Evolutionary conservation across 106 monocot genomes (phyloP), one percentile per base, ranked within the genome.

Genomic region (Acorus gramineus): DNA sequence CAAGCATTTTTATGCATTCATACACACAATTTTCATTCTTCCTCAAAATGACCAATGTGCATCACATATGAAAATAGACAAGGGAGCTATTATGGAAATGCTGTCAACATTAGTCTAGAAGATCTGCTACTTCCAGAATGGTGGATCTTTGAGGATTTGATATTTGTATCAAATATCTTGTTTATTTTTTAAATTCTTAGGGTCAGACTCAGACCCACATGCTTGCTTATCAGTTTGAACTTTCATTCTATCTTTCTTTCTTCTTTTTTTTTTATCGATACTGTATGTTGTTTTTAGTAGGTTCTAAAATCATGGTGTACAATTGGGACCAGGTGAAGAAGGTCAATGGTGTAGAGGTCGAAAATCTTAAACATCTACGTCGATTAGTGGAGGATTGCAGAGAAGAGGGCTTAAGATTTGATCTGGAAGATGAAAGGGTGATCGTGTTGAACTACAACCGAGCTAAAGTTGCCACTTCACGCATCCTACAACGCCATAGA

Each of bases 381-480:
- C 9, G 46, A 11, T 77, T 99, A 11, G 89, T 99, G 8, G 92
- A 89, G 62, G 62, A 68, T 14, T 99, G 89, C 76, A 63, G 11
- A 3, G 75, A 83, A 53, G 81, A 92, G 63, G 82, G 72, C 61
- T 50, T 99, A 47, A 81, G 92, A 66, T 92, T 99, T 64, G 92
- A 99, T 76, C 67, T 99, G 71, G 98, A 99, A 50, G 98, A 99
- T 7, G 92, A 92, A 51, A 89, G 98, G 59, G 98, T 99, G 13
- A 75, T 89, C 2, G 86, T 90, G 3, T 61, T 99, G 65, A 89
- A 92, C 48, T 89, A 86, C 44, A 48, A 84, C 10, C 81, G 70
- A 52, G 92, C 92, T 0, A 77, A 52, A 71, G 58, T 81, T 11
- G 98, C 98, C 3, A 92, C 92, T 8, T 77, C 95, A 11, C 63